These are phyloP conservation scores for Verticillium nubilum DNA, from an alignment of 2,329 filamentous ascomycete species.

Conservation along the genomic window DNA sequence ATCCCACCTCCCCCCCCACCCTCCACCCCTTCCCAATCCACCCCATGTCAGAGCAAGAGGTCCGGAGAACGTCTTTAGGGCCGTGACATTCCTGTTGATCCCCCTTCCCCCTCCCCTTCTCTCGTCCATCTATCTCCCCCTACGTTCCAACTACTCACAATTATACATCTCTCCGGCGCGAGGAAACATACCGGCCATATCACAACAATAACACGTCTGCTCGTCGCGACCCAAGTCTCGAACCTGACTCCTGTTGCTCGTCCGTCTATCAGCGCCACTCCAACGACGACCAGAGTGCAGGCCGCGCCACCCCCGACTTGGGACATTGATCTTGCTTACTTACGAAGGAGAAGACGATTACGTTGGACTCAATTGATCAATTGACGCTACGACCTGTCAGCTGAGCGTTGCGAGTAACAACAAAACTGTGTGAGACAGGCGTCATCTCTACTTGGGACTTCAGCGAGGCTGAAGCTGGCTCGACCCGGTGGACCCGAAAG, in stretches of 20 bases:
- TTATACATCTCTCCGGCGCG: not conserved
- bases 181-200: slow-evolving; percentile 22
- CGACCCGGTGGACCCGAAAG: not conserved
- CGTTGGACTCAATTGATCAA: not conserved
- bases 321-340: not conserved
- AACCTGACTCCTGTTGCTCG: not conserved
- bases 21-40: slow-evolving; percentile 13
- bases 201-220: slow-evolving; percentile 25
- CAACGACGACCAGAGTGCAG: not conserved
- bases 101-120: not conserved
- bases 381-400: not conserved
- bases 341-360: not conserved
- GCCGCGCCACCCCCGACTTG: not conserved
- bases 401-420: not conserved
- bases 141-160: not conserved
- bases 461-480: not conserved
- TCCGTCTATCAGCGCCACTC: not conserved
- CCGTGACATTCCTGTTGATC: slow-evolving; percentile 2
- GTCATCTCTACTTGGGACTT: not conserved
- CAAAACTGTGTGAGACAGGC: not conserved
- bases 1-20: slow-evolving; percentile 10
- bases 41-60: slow-evolving; percentile 4
- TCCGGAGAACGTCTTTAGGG: not conserved
- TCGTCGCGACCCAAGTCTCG: not conserved
- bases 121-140: slow-evolving; percentile 1